phyloP scores from a whole-genome alignment of 192 early-diverging fungal species.

The Podila epicladia region DNA sequence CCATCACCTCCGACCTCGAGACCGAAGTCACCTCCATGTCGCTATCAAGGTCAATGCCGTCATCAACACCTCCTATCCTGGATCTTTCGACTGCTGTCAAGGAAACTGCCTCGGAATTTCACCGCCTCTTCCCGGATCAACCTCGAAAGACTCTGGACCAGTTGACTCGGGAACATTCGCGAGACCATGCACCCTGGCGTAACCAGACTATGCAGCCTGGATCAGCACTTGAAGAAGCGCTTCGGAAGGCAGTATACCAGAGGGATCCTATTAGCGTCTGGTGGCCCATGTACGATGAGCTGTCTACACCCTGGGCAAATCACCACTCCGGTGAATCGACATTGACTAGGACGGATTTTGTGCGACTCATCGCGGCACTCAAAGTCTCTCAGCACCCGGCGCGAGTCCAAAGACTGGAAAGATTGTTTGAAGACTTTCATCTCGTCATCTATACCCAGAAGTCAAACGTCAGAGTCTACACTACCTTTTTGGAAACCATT shows the following conservation, averaged over 20 bases:
- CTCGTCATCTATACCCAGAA: slow-evolving; percentile 8
- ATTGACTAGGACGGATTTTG: slow-evolving; percentile 21
- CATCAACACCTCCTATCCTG: neutral
- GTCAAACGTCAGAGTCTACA: slow-evolving; percentile 38
- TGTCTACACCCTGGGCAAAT: slow-evolving; percentile 12
- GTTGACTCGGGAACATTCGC: slow-evolving; percentile 2
- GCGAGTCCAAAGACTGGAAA: slow-evolving; percentile 11
- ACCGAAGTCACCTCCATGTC: slow-evolving; percentile 6
- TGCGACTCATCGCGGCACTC: slow-evolving; percentile 20
- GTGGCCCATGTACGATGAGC: slow-evolving; percentile 40
- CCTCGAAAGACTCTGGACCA: slow-evolving; percentile 7
- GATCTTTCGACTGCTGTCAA: neutral
- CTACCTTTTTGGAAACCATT: slow-evolving; percentile 22
- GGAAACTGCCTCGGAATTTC: slow-evolving; percentile 25
- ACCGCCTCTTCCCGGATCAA: slow-evolving; percentile 26
- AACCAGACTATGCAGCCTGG: slow-evolving; percentile 15
- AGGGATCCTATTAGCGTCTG: slow-evolving; percentile 23
- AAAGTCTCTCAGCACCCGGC: slow-evolving; percentile 11
- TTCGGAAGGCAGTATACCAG: slow-evolving; percentile 30
- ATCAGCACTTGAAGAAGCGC: slow-evolving; percentile 21
- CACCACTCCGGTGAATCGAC: neutral
- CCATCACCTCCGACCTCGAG: slow-evolving; percentile 15
- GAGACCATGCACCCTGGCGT: slow-evolving; percentile 13
- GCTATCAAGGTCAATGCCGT: neutral
- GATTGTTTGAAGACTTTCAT: slow-evolving; percentile 39